Base-by-base conservation (phyloP, 768 basidiomycete genomes). In the Kwoniella bestiolae region DNA sequence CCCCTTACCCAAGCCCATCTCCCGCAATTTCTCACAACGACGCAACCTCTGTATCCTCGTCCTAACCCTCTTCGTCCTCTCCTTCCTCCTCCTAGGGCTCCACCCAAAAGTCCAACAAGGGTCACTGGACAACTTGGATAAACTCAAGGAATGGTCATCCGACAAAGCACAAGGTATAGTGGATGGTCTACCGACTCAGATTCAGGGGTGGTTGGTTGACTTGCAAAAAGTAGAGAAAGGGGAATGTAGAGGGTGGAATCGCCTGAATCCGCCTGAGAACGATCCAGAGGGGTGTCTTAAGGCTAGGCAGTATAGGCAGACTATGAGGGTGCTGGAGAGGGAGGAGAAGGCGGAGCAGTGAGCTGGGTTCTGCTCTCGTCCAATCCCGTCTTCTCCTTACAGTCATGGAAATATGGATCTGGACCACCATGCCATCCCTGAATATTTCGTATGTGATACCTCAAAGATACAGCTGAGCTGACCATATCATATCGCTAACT, bases 221-320 rank as follows among this genome's bases (percentile, higher is more conserved):
- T 35, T 26, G 47, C 34, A 51, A 44, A 14, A 28, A 18, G 51
- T 50, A 14, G 65, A 64, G 35, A 8, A 38, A 5, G 34, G 38
- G 60, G 52, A 56, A 25, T 74, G 75, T 60, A 31, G 8, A n/a
- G 61, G 61, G 3, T 78, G 74, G 74, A 56, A 73, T 65, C 74
- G 70, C 51, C 8, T 9, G 7, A 11, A 3, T 18, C 16, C 8
- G 3, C 63, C 65, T 38, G 63, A 63, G 28, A 21, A 51, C 6
- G 76, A 78, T 64, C 74, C 74, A 16, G 26, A n/a, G 18, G 63
- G 56, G 3, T 78, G 76, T 52, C 46, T 74, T 18, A 71, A 60
- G 41, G 74, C 76, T 8, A 66, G 60, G 25, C 76, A 75, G 66
- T 78, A 69, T 51, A 56, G 76, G 35, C 74, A 78, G 61, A 73